These are phyloP conservation scores for Boletus speciosus DNA, from an alignment of 768 basidiomycete species.

Conservation along the genomic window DNA sequence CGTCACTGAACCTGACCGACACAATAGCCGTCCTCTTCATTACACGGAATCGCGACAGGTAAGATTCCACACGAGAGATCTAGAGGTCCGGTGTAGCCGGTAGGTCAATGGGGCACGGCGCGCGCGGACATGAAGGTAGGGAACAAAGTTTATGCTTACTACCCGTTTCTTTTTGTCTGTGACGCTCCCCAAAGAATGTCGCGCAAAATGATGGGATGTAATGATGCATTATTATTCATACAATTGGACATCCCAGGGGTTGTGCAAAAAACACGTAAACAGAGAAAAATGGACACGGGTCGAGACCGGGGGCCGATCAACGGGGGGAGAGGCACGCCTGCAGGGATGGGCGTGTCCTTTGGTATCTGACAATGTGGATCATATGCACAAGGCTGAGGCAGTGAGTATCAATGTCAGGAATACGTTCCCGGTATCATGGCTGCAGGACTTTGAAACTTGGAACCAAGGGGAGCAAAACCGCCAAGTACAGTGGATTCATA, in stretches of 20 bases:
- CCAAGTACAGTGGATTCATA: too few relatives aligned
- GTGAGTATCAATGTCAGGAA: neutral
- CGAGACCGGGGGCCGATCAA: neutral
- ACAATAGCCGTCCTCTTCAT: neutral
- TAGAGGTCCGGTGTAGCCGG: neutral
- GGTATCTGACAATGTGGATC: neutral
- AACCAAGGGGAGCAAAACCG: too few relatives aligned
- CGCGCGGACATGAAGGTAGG: neutral
- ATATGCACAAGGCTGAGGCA: neutral
- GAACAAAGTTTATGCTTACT: neutral
- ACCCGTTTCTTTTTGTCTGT: neutral
- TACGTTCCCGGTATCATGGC: too few relatives aligned
- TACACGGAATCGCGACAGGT: neutral
- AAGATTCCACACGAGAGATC: neutral
- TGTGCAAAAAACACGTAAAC: neutral
- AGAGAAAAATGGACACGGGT: neutral
- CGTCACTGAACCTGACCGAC: neutral
- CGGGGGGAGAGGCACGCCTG: neutral
- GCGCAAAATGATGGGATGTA: neutral
- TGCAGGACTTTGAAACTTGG: too few relatives aligned
- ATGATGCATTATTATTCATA: neutral
- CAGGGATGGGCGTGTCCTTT: neutral
- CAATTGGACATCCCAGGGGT: neutral
- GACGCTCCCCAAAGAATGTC: neutral
- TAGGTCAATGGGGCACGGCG: neutral